Evolutionary conservation across 768 basidiomycete species (phyloP), one percentile per base, ranked within the genome.

Genomic region (Suillus brevipes): DNA sequence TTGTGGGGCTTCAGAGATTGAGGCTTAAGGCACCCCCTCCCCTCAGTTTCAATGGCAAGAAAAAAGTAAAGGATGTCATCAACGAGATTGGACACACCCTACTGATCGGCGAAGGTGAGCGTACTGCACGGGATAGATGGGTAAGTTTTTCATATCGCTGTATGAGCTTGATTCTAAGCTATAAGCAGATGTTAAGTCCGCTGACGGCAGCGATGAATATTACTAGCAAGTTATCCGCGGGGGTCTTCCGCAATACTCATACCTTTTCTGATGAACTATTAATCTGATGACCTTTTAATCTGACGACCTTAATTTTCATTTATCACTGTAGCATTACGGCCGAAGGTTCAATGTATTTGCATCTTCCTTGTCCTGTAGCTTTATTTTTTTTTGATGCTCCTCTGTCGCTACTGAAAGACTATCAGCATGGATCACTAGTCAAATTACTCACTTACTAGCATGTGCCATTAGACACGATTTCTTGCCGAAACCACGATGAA

Each of bases 141-240:
- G 57, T 59, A 61, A 59, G 52, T 61, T 36, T 59, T 34, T 36
- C 61, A n/a, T 57, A 59, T 34, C 53, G 10, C 5, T 36, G 14
- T 61, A 20, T 5, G 20, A 18, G 14, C 23, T 56, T 16, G 14
- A 36, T 59, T 53, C 60, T 23, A 31, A 57, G 3, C 14, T 14
- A 14, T 25, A 14, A 23, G 23, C 16, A 40, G 55, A 42, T 31
- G 55, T 57, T 58, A 23, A 65, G 61, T 25, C 62, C 57, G 18
- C 52, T 66, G 43, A 55, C n/a, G 10, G 45, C 63, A 7, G 65
- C 52, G 31, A 4, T 45, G 31, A 62, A 65, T 55, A 60, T 62
- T 28, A 69, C 68, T n/a, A 66, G 67, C 55, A 60, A 67, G 61
- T 65, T 72, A 25, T 62, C 60, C 2, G 49, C 58, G 8, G 23